phyloP scores from a whole-genome alignment of 352 stramenopile genomes.

The Halophytophthora polymorphica region DNA sequence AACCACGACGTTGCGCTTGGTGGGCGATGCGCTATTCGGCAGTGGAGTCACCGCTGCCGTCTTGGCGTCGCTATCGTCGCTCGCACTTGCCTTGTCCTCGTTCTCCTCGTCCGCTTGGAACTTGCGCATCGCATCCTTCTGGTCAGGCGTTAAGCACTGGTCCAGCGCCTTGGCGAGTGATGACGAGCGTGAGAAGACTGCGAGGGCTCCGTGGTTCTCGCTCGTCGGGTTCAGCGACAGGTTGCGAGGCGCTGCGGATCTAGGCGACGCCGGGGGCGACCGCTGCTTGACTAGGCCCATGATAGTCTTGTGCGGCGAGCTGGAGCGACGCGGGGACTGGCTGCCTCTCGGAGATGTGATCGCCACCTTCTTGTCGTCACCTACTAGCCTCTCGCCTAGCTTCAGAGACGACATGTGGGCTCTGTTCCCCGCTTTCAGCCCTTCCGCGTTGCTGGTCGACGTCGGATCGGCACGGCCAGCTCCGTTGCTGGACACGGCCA shows the following conservation, averaged over 20 bases:
- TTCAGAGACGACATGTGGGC: too few species aligned
- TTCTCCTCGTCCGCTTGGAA: neutral
- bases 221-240: conserved; percentile 3
- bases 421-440: too few species aligned
- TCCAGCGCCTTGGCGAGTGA: conserved; percentile 28
- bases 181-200: conserved; percentile 8
- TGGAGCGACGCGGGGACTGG: too few species aligned
- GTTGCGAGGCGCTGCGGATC: conserved; percentile 1
- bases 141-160: conserved; percentile 9
- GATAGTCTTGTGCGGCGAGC: neutral
- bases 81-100: neutral
- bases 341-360: conserved; percentile 1
- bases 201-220: conserved; percentile 1
- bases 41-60: too few species aligned
- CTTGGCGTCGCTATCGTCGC: neutral
- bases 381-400: too few species aligned
- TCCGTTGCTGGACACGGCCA: neutral
- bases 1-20: too few species aligned
- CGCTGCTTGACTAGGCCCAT: neutral
- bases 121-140: neutral
- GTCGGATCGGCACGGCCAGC: neutral
- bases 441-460: too few species aligned
- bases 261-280: neutral
- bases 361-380: conserved; percentile 1
- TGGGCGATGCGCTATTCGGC: too few species aligned